phyloP scores from a whole-genome alignment of 2,329 filamentous ascomycete species.

The Aspergillus calidoustus region DNA sequence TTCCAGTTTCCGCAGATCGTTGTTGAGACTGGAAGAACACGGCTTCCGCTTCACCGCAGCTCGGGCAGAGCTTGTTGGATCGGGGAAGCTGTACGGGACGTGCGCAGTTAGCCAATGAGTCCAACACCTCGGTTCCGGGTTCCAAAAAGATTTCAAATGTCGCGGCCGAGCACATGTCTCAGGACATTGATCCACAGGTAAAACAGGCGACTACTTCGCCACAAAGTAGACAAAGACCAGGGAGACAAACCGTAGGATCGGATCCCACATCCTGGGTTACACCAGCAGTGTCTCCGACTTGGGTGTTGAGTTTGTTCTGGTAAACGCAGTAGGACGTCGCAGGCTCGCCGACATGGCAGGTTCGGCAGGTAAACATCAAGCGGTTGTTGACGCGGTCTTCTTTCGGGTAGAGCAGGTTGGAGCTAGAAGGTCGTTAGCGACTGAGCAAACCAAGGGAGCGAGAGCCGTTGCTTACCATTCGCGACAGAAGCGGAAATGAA shows the following conservation, averaged over 20 bases:
- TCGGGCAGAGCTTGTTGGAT: slow-evolving; percentile 81
- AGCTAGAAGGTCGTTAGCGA: slow-evolving; percentile 56
- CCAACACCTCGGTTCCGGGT: slow-evolving; percentile 16
- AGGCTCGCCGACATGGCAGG: slow-evolving; percentile 87
- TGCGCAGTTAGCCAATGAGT: slow-evolving; percentile 38
- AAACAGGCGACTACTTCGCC: slow-evolving; percentile 61
- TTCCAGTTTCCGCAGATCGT: slow-evolving; percentile 94
- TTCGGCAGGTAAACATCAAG: slow-evolving; percentile 94
- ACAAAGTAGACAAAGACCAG: slow-evolving; percentile 62
- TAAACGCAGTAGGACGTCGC: slow-evolving; percentile 91
- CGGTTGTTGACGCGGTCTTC: slow-evolving; percentile 84
- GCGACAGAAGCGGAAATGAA: slow-evolving; percentile 96
- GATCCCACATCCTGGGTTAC: slow-evolving; percentile 96
- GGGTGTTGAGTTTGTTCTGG: slow-evolving; percentile 89
- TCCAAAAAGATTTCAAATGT: slow-evolving; percentile 22
- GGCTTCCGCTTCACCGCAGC: slow-evolving; percentile 83
- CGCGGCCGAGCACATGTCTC: slow-evolving; percentile 22
- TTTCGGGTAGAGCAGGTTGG: slow-evolving; percentile 96
- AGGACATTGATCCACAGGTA: slow-evolving; percentile 52
- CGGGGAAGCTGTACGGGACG: slow-evolving; percentile 73
- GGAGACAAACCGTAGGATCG: slow-evolving; percentile 93
- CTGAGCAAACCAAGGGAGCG: background rate
- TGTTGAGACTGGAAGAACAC: slow-evolving; percentile 99
- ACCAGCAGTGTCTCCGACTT: slow-evolving; percentile 91
- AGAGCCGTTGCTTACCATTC: slow-evolving; percentile 69